These are phyloP conservation scores for Suillus placidus DNA, from an alignment of 768 basidiomycete genomes.

Conservation along the genomic window DNA sequence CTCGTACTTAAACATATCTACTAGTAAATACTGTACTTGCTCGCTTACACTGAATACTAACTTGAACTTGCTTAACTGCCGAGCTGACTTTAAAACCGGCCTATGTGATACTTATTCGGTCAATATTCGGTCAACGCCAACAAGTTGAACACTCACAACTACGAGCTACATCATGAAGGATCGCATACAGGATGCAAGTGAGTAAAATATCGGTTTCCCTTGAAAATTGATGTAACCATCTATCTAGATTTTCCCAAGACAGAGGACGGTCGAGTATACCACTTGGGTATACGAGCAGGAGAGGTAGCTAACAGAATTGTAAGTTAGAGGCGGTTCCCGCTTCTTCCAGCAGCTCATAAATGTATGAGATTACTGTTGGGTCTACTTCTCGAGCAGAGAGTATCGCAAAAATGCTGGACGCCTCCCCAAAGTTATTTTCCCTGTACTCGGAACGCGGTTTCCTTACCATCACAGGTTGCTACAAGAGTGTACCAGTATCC, in stretches of 20 bases:
- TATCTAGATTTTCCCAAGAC: constrained; percentile 75
- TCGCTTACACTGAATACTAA: too few relatives aligned
- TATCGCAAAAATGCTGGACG: constrained; percentile 64
- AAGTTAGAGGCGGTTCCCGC: constrained; percentile 23
- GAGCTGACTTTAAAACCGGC: too few relatives aligned
- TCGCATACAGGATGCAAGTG: constrained; percentile 67
- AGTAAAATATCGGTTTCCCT: constrained; percentile 27
- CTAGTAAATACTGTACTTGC: too few relatives aligned
- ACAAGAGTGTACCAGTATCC: constrained; percentile 63
- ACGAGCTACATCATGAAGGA: constrained; percentile 53
- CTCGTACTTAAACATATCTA: too few relatives aligned
- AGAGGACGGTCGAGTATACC: constrained; percentile 73
- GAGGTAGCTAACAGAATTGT: constrained; percentile 85
- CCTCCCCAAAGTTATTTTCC: constrained; percentile 58
- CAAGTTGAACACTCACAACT: background rate
- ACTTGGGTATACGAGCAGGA: constrained; percentile 72
- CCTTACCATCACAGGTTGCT: constrained; percentile 69
- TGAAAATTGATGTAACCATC: constrained; percentile 3
- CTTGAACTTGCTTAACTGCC: too few relatives aligned
- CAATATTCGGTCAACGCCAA: background rate
- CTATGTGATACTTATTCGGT: too few relatives aligned
- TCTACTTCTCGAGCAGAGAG: constrained; percentile 64
- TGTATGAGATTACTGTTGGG: constrained; percentile 69
- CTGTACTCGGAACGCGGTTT: constrained; percentile 77
- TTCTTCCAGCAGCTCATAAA: constrained; percentile 3